Evolutionary conservation across 352 stramenopile species (phyloP), one percentile per base, ranked within the genome.

Genomic region (Phytophthora melonis): DNA sequence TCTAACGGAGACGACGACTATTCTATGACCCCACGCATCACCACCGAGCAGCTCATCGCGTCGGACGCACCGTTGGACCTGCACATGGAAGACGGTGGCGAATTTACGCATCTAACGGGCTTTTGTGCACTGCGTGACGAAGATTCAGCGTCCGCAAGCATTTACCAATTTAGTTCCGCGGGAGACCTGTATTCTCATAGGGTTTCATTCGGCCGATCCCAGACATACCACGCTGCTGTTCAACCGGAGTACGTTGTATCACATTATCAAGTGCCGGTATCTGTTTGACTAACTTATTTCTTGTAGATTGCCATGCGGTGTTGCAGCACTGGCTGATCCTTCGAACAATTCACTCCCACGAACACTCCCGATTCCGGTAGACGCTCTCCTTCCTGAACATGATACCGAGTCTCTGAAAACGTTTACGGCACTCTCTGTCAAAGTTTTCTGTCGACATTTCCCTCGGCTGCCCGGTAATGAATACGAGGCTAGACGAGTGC

Each of bases 141-240:
- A 60, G 58, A 68, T 34, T 64, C 66, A 9, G 10, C 62, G 61
- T 78, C 36, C n/a, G 70, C 76, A 1, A 72, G 63, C 34, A 75
- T 91, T 59, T 94, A 92, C 50, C 83, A 92, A 61, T 56, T 94
- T n/a, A 94, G 85, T 62, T 83, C 71, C 61, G 52, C 90, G 23
- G 87, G 87, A 3, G 87, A 94, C 56, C 47, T 94, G 3, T 91
- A 84, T 59, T 88, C 79, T 5, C 87, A 94, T 63, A 70, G 68
- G 10, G 79, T 94, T 23, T 82, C 85, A 27, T 80, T 76, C 49
- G 58, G 60, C 18, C 77, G 70, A 34, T 74, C 55, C 21, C 61
- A 79, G 9, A 74, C 64, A 19, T 90, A 92, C 43, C 59, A 77
- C 16, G 67, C 76, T 11, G 82, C 82, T 21, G 74, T 94, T 53